These are phyloP conservation scores for Coniophora puteana DNA, from an alignment of 1,284 basidiomycete species.

Conservation along the genomic window DNA sequence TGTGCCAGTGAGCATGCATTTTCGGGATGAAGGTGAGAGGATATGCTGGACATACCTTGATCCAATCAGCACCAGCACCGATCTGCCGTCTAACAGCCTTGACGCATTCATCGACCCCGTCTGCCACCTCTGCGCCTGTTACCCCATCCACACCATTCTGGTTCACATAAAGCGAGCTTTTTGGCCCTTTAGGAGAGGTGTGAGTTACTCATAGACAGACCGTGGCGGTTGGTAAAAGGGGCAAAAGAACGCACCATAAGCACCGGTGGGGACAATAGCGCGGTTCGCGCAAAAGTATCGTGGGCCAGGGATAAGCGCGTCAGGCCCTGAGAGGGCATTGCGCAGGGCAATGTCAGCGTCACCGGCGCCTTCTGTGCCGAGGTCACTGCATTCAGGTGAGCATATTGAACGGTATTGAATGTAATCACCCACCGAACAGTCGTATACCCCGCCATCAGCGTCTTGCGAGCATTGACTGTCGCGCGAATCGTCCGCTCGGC, in stretches of 20 bases:
- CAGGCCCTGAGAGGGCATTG: conserved; percentile 49
- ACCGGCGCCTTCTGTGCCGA: conserved; percentile 63
- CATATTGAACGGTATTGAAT: conserved; percentile 4
- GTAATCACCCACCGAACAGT: conserved; percentile 47
- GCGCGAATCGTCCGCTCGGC: conserved; percentile 56
- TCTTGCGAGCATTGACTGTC: conserved; percentile 55
- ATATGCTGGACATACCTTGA: conserved; percentile 39
- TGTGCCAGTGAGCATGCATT: conserved; percentile 6
- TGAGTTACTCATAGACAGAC: conserved; percentile 4
- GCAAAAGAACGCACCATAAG: conserved; percentile 44
- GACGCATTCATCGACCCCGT: conserved; percentile 54
- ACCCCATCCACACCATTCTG: conserved; percentile 53
- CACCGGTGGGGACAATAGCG: conserved; percentile 60
- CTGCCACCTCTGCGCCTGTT: conserved; percentile 54
- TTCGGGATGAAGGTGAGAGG: neutral
- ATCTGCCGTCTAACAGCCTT: conserved; percentile 59
- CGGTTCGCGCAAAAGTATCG: conserved; percentile 61
- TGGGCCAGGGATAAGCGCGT: conserved; percentile 56
- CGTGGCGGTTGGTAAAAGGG: neutral
- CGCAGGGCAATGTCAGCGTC: conserved; percentile 61
- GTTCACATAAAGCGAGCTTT: conserved; percentile 41
- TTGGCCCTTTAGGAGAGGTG: conserved; percentile 42
- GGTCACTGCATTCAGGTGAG: conserved; percentile 38
- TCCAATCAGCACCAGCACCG: conserved; percentile 67
- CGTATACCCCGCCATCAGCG: conserved; percentile 63